Evolutionary conservation across 192 early-diverging fungal genomes (phyloP).

Genomic region (Coemansia sp.): DNA sequence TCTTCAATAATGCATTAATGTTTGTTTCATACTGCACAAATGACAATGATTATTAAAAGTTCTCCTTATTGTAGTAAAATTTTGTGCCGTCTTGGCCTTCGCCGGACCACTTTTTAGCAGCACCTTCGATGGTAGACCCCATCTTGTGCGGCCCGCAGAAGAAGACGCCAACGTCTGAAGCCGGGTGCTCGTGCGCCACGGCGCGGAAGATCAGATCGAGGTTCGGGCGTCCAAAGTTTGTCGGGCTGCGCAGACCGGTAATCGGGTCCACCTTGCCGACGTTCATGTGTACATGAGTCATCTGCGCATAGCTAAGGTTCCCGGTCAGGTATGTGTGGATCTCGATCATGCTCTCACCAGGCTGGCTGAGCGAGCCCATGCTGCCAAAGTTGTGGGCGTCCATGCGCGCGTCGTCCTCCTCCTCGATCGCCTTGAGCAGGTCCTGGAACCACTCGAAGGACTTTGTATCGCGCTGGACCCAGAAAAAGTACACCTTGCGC

Average conservation of each 20-base stretch:
- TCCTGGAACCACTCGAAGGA: slow-evolving; percentile 90
- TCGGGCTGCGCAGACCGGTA: slow-evolving; percentile 72
- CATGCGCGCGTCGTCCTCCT: slow-evolving; percentile 63
- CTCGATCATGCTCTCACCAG: slow-evolving; percentile 61
- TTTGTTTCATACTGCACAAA: neutral
- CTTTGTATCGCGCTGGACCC: slow-evolving; percentile 80
- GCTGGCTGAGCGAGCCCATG: slow-evolving; percentile 23
- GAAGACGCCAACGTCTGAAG: slow-evolving; percentile 81
- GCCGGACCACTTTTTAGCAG: slow-evolving; percentile 64
- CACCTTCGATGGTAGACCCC: slow-evolving; percentile 61
- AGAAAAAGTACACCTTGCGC: slow-evolving; percentile 85
- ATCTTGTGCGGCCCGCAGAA: slow-evolving; percentile 82
- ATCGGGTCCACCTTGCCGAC: slow-evolving; percentile 65
- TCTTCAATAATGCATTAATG: no score
- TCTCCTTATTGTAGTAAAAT: slow-evolving; percentile 78
- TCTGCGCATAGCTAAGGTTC: slow-evolving; percentile 56
- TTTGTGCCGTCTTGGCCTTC: slow-evolving; percentile 62
- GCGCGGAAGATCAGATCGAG: slow-evolving; percentile 71
- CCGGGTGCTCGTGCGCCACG: slow-evolving; percentile 63
- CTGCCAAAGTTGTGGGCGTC: slow-evolving; percentile 10
- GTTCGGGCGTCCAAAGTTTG: slow-evolving; percentile 80
- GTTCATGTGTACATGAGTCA: slow-evolving; percentile 58
- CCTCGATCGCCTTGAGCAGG: slow-evolving; percentile 75
- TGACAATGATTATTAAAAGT: slow-evolving; percentile 23
- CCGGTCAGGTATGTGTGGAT: slow-evolving; percentile 79